phyloP scores from a whole-genome alignment of 768 basidiomycete species.

The Trametes cingulata region DNA sequence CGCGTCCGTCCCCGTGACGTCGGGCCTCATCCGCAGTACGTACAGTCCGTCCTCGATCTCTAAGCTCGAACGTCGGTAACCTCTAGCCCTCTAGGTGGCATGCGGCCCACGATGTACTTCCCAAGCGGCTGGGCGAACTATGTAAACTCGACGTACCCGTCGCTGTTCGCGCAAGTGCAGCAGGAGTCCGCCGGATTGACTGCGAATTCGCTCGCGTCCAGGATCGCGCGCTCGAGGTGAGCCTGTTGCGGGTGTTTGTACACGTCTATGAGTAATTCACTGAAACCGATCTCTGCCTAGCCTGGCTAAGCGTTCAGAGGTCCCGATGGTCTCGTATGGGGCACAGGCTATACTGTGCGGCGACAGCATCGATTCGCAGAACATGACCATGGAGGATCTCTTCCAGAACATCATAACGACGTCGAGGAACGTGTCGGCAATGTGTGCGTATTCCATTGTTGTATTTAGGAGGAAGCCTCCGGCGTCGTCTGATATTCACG shows the following conservation, averaged over 20 bases:
- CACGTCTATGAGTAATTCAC: neutral
- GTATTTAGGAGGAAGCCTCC: neutral
- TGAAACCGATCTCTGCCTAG: neutral
- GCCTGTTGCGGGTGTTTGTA: no score
- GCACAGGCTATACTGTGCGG: slow-evolving; percentile 1
- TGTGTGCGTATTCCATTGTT: neutral
- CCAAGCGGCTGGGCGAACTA: neutral
- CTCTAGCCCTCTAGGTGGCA: no score
- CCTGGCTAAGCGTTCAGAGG: neutral
- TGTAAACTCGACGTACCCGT: neutral
- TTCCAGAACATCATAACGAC: slow-evolving; percentile 1
- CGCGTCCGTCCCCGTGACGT: neutral
- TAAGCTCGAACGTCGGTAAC: no score
- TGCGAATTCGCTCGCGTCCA: neutral
- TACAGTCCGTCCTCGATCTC: neutral
- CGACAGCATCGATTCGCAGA: neutral
- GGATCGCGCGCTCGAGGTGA: neutral
- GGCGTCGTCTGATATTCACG: neutral
- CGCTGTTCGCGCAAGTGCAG: neutral
- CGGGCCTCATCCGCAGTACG: slow-evolving; percentile 2
- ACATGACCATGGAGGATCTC: neutral
- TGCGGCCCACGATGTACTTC: neutral
- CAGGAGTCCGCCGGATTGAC: neutral
- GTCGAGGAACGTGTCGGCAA: neutral
- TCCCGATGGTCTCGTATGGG: neutral